Base-by-base conservation (phyloP, 2,329 filamentous ascomycete species). In the Paradendryphiella salina region DNA sequence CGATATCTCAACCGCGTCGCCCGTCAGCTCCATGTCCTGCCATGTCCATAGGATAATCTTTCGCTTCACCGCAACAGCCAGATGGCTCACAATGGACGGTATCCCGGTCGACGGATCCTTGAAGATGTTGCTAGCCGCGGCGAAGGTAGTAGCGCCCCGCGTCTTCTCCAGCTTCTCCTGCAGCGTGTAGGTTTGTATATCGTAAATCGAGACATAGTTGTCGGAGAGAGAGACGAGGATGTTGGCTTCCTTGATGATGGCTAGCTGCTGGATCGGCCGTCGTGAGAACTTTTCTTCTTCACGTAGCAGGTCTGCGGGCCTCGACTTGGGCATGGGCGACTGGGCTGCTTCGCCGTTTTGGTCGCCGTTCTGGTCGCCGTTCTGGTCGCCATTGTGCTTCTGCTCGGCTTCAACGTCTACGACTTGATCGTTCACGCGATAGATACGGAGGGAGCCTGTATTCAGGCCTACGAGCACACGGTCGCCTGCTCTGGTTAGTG, bases 271-370 rank as follows among this genome's bases (percentile, higher is more conserved):
- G 58, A 99, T 86, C 46, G 91, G 86, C 54, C 90, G 86, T 28
- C 88, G 84, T 8, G 93, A 94, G 79, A 99, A 99, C 76, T 89
- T 94, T 63, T 99, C 94, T 44, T 96, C 82, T 72, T 97, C 95
- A 56, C 91, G 88, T 39, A 97, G 79, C 18, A 96, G 82, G 65
- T 96, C 92, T 8, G 91, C 91, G 4, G 88, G 65, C 59, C 71
- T 74, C 39, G 56, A 32, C 52, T 72, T 76, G 3, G 71, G 64
- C 17, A 67, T 63, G 10, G 62, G 56, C n/a, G 68, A 57, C 26
- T 71, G 53, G 32, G 81, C 63, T 81, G 86, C 52, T 57, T 71
- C 47, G 66, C 57, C 15, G 65, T 64, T 50, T 57, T 70, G 40
- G 67, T 72, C 47, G 64, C 52, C 66, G 54, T 59, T 55, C 17